These are phyloP conservation scores for Chaetomium olivaceum DNA, from an alignment of 2,329 filamentous ascomycete species.

Conservation along the genomic window DNA sequence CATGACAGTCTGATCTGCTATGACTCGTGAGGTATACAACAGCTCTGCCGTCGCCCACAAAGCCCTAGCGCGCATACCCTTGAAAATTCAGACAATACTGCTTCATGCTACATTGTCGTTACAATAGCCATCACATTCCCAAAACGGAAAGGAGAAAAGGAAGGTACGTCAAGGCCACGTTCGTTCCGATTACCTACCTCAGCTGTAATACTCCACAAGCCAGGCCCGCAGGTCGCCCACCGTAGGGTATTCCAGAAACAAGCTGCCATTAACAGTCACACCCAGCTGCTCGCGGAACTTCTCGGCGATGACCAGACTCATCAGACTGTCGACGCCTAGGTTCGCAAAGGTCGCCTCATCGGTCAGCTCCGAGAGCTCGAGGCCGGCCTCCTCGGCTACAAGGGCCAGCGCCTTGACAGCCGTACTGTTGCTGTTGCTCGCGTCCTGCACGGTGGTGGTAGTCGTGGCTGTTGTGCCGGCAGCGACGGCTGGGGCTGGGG, in stretches of 20 bases:
- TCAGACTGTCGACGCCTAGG: constrained; percentile 59
- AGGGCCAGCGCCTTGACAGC: constrained; percentile 36
- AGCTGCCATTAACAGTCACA: constrained; percentile 43
- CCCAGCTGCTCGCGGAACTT: constrained; percentile 57
- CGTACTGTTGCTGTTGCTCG: constrained; percentile 15
- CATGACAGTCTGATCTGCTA: too few species aligned
- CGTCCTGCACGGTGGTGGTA: neutral
- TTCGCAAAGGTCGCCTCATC: constrained; percentile 45
- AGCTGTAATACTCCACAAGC: constrained; percentile 26
- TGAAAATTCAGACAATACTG: too few species aligned
- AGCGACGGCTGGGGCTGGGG: neutral
- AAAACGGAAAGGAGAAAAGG: neutral
- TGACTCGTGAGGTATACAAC: too few species aligned
- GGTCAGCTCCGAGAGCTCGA: constrained; percentile 50
- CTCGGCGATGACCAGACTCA: constrained; percentile 56
- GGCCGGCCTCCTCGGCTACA: constrained; percentile 59
- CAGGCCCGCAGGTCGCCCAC: constrained; percentile 37
- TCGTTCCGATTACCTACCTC: neutral
- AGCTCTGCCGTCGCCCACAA: too few species aligned
- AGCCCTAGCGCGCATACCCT: too few species aligned
- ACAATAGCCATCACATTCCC: too few species aligned
- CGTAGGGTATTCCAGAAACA: constrained; percentile 42
- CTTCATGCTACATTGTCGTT: too few species aligned
- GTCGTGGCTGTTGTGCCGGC: neutral
- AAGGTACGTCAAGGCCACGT: neutral